Evolutionary conservation across 129 eudicot genomes (phyloP).

Genomic region (Lactuca sativa): DNA sequence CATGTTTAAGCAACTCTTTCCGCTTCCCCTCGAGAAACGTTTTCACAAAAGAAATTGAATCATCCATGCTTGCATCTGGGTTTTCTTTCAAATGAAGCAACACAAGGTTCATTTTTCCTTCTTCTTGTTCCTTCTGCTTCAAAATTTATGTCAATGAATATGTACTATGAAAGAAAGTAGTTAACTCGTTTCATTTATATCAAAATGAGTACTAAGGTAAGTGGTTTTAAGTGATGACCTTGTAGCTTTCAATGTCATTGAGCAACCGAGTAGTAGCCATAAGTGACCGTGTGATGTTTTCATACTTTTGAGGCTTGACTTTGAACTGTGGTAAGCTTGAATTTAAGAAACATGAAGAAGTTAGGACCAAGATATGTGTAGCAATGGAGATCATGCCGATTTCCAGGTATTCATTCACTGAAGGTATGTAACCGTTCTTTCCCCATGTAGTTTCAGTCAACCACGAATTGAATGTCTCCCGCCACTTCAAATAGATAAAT

Average conservation of each 20-base stretch:
- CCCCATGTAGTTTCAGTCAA: slow-evolving; percentile 66
- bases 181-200: neutral
- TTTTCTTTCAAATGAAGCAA: slow-evolving; percentile 51
- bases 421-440: slow-evolving; percentile 47
- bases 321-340: slow-evolving; percentile 27
- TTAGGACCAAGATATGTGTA: slow-evolving; percentile 49
- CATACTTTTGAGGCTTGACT: slow-evolving; percentile 37
- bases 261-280: slow-evolving; percentile 55
- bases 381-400: slow-evolving; percentile 65
- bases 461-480: slow-evolving; percentile 57
- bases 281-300: slow-evolving; percentile 48
- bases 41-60: slow-evolving; percentile 40
- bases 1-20: slow-evolving; percentile 43
- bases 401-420: slow-evolving; percentile 53
- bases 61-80: slow-evolving; percentile 38
- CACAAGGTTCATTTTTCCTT: slow-evolving; percentile 56
- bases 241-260: slow-evolving; percentile 67
- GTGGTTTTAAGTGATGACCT: slow-evolving; percentile 29
- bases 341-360: slow-evolving; percentile 43
- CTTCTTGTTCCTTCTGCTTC: slow-evolving; percentile 55
- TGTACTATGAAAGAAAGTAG: neutral
- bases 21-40: slow-evolving; percentile 31
- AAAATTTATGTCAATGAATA: neutral
- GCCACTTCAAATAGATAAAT: slow-evolving; percentile 42
- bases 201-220: neutral